A percentile compares a stretch with the other conserved stretches of the same genome.
These are phyloP conservation scores for Melampsora larici-populina DNA, from an alignment of 1,284 basidiomycete genomes.

Conservation along the genomic window DNA sequence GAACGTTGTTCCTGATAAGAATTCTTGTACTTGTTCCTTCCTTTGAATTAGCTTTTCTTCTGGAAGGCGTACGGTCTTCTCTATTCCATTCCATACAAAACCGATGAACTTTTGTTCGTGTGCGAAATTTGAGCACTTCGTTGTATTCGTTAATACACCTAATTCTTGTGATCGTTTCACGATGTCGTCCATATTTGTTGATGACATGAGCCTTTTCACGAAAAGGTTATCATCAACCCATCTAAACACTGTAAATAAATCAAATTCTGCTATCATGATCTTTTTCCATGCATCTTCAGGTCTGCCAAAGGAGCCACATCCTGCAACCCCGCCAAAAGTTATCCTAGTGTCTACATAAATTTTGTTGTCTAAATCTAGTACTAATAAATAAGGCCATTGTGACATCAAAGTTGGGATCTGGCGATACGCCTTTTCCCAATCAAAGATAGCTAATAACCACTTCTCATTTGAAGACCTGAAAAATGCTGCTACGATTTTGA, in stretches of 20 bases:
- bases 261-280: not conserved
- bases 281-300: not conserved
- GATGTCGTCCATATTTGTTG: not conserved
- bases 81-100: no score
- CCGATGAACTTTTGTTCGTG: slow-evolving; percentile 9
- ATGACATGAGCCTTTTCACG: not conserved
- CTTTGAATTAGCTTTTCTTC: no score
- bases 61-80: no score
- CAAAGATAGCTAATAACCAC: not conserved
- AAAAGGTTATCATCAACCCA: not conserved
- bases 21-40: no score
- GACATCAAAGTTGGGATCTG: not conserved
- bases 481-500: no score
- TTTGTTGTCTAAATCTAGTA: not conserved
- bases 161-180: not conserved
- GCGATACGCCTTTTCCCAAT: slow-evolving; percentile 1
- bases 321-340: not conserved
- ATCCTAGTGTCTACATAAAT: not conserved
- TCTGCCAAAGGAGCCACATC: slow-evolving; percentile 10
- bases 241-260: not conserved
- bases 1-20: no score
- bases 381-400: not conserved
- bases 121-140: not conserved
- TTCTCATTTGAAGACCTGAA: not conserved
- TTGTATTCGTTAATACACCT: not conserved